These are phyloP conservation scores for Sechiopsis laciniata DNA, from an alignment of 306 rosid species.

Conservation along the genomic window DNA sequence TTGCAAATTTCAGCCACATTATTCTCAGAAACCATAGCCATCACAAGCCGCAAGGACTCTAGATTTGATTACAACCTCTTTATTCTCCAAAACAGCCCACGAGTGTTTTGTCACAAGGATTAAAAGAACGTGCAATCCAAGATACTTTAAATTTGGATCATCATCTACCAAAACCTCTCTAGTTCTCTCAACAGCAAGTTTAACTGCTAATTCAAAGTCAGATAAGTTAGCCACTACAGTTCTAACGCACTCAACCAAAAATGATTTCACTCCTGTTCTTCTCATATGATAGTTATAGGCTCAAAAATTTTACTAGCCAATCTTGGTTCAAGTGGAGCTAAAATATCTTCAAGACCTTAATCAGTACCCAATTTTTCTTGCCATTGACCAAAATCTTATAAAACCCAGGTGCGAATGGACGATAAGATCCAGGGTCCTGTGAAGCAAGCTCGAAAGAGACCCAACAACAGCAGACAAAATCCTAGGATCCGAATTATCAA, in stretches of 20 bases:
- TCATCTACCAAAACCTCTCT: slow-evolving; percentile 65
- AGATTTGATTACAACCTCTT: slow-evolving; percentile 72
- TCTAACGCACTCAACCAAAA: slow-evolving; percentile 78
- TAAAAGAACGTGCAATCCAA: slow-evolving; percentile 68
- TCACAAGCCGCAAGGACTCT: slow-evolving; percentile 69
- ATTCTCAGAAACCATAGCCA: slow-evolving; percentile 74
- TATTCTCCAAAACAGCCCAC: slow-evolving; percentile 83
- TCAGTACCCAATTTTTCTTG: slow-evolving; percentile 82
- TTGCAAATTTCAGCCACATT: slow-evolving; percentile 63
- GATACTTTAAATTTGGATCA: slow-evolving; percentile 86
- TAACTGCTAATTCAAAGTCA: slow-evolving; percentile 60
- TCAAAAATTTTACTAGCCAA: slow-evolving; percentile 66
- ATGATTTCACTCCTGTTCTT: slow-evolving; percentile 58
- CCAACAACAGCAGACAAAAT: slow-evolving; percentile 62
- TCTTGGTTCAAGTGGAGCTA: slow-evolving; percentile 74
- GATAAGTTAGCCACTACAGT: slow-evolving; percentile 64
- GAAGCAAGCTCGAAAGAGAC: slow-evolving; percentile 73
- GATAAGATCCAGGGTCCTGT: slow-evolving; percentile 64
- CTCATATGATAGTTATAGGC: slow-evolving; percentile 65
- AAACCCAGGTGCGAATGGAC: slow-evolving; percentile 84
- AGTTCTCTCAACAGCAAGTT: slow-evolving; percentile 52
- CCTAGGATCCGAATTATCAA: slow-evolving; percentile 56
- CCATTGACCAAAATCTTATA: slow-evolving; percentile 59
- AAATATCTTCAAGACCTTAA: slow-evolving; percentile 74
- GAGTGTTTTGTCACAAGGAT: slow-evolving; percentile 44